These are phyloP conservation scores for Ramalina intermedia DNA, from an alignment of 495 filamentous ascomycete genomes.

Conservation along the genomic window DNA sequence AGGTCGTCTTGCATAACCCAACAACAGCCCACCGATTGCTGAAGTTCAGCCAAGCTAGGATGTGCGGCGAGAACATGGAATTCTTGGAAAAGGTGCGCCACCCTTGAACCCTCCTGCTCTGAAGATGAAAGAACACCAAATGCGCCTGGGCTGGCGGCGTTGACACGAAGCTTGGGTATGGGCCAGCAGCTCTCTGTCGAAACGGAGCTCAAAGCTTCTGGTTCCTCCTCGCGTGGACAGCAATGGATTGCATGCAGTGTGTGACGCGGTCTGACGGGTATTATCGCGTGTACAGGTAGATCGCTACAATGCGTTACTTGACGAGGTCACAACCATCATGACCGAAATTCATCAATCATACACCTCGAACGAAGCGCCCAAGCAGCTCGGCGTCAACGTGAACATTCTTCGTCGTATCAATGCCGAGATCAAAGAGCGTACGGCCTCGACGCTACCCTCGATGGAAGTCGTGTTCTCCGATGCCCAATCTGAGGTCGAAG, in stretches of 20 bases:
- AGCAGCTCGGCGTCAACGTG: conserved; percentile 25
- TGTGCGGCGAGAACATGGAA: conserved; percentile 31
- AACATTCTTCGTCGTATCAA: conserved; percentile 21
- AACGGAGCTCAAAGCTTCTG: too few species aligned
- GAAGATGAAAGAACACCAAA: too few species aligned
- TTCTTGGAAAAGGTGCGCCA: conserved; percentile 31
- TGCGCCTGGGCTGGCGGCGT: too few species aligned
- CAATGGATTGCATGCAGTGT: too few species aligned
- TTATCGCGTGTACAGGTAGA: conserved; percentile 15
- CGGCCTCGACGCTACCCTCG: conserved; percentile 23
- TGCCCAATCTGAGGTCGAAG: conserved; percentile 28
- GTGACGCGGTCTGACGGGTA: too few species aligned
- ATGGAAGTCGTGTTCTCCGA: conserved; percentile 32
- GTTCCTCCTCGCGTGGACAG: too few species aligned
- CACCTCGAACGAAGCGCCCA: conserved; percentile 25
- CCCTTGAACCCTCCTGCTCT: neutral
- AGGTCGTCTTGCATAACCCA: conserved; percentile 31
- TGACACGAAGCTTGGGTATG: too few species aligned
- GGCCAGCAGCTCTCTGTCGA: too few species aligned
- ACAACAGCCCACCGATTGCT: conserved; percentile 27
- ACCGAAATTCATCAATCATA: conserved; percentile 31
- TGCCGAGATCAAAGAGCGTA: conserved; percentile 26
- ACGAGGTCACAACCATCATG: conserved; percentile 26
- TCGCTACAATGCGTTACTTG: conserved; percentile 23
- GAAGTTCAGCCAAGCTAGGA: conserved; percentile 27